Evolutionary conservation across 352 stramenopile species (phyloP).

Genomic region (Phytophthora nicotianae): DNA sequence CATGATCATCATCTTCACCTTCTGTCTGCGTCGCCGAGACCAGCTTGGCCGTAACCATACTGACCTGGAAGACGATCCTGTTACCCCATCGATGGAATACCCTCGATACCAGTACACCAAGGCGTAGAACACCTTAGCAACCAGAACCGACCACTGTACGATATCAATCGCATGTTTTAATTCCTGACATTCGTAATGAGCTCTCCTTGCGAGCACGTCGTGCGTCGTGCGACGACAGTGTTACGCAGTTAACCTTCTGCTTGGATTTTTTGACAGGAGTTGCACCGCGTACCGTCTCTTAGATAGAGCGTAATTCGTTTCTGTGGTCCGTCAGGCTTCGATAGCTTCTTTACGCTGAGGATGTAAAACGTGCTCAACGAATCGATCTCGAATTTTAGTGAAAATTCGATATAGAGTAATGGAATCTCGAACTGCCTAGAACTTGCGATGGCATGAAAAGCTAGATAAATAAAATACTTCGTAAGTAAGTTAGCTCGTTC

Average conservation of each 20-base stretch:
- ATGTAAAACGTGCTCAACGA: no score
- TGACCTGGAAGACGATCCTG: conserved; percentile 17
- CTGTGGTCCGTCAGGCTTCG: no score
- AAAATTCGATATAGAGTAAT: no score
- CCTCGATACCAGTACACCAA: conserved; percentile 34
- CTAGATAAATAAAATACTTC: no score
- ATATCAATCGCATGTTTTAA: conserved; percentile 8
- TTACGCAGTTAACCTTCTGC: not conserved
- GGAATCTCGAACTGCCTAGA: no score
- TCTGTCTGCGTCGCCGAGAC: conserved; percentile 42
- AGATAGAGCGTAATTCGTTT: no score
- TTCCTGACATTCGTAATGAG: not conserved
- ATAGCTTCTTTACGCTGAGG: not conserved
- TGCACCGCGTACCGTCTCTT: not conserved
- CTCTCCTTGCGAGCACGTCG: not conserved
- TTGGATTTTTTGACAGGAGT: not conserved
- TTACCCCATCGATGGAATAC: conserved; percentile 29
- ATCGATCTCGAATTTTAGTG: no score
- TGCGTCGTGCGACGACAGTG: not conserved
- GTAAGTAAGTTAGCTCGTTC: no score
- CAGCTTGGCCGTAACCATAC: conserved; percentile 16
- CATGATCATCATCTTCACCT: conserved; percentile 54
- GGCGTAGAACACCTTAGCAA: conserved; percentile 22
- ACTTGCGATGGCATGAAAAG: no score
- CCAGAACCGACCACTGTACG: conserved; percentile 24